Base-by-base conservation (phyloP, 306 rosid species). In the Castanospermum australe region DNA sequence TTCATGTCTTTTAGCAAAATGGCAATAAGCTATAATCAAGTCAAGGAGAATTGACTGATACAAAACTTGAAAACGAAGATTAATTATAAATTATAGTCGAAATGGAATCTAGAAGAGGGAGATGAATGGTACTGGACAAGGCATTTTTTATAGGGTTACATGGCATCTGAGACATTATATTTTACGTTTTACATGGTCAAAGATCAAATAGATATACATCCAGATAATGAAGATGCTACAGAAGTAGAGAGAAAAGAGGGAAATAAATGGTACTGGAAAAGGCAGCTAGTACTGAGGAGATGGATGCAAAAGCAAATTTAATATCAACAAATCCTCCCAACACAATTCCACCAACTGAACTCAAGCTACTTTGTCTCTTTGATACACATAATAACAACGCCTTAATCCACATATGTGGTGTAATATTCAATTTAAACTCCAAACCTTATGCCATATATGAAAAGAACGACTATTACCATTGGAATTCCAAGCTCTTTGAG, bases 401-500 rank as follows among this genome's bases (percentile, higher is more conserved):
- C 51, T 13, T 66, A 3, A 85, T 25, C 50, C 54, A 71, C 47
- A 56, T 20, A 76, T 21, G 12, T 52, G 30, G 57, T n/a, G 14
- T 35, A 30, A 45, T 38, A 36, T 71, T 48, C 73, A 84, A 12
- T 32, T 28, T 18, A 54, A 66, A 81, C 17, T 33, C 32, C 28
- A 79, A 75, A 45, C 47, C 47, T 56, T 30, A 64, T 44, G 30
- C 35, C 75, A 77, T 8, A 62, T 20, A 42, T 10, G 51, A 44
- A 36, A 80, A 2, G 68, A 48, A 73, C 14, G 78, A 73, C 30
- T 68, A 76, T 72, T 93, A 95, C 97, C 99, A 93, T 95, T 47
- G 99, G 99, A 79, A 95, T 93, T 61, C 99, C 99, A 65, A 93
- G 93, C 89, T 93, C 98, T 76, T 93, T 95, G 79, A 95, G 97